A percentile compares a stretch with the other conserved stretches of the same genome.
Conservation (phyloP, 371 early-diverging fungal species). For the Vairimorpha necatrix region DNA sequence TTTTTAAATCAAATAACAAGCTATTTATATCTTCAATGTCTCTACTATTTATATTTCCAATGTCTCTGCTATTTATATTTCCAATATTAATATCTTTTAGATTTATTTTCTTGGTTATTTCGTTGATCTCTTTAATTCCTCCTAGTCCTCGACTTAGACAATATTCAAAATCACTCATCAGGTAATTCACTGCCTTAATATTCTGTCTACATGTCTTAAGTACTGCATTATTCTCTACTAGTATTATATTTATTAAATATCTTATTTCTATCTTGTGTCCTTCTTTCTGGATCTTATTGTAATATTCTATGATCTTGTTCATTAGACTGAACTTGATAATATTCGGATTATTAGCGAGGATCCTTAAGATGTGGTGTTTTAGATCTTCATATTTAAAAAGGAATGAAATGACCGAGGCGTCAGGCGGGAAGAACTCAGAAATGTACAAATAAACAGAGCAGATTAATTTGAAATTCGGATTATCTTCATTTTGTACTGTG, state of each 20-base stretch:
- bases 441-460: neutral
- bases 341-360: neutral
- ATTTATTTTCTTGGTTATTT: constrained; percentile 20
- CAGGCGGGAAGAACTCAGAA: neutral
- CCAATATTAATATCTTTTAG: constrained; percentile 7
- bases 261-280: constrained; percentile 11
- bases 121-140: constrained; percentile 51
- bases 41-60: neutral
- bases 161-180: constrained; percentile 55
- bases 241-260: constrained; percentile 25
- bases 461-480: neutral
- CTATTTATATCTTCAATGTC: neutral
- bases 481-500: neutral
- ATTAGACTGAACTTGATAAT: constrained; percentile 9
- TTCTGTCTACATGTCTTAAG: constrained; percentile 14
- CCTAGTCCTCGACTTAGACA: constrained; percentile 42
- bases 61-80: neutral
- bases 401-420: neutral
- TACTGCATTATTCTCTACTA: constrained; percentile 11
- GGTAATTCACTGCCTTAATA: constrained; percentile 44
- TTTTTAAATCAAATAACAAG: neutral
- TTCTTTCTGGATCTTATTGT: constrained; percentile 29
- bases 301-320: constrained; percentile 27
- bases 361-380: neutral
- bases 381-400: neutral